Conservation (phyloP, 768 basidiomycete species). For the Rhodotorula toruloides region DNA sequence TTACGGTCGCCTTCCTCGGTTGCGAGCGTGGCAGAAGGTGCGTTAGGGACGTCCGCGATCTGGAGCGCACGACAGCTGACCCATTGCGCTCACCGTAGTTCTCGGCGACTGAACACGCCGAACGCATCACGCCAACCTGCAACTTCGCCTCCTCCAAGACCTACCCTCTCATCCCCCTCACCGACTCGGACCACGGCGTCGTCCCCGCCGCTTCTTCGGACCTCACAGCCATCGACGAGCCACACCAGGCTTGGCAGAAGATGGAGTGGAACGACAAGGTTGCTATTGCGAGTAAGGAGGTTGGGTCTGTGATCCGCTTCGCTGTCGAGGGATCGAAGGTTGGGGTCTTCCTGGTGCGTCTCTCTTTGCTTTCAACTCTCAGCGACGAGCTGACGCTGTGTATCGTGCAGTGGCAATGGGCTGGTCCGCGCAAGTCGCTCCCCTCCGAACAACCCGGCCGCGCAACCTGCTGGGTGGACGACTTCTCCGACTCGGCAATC, state of each 20-base stretch:
- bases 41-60: not conserved
- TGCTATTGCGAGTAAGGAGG: not conserved
- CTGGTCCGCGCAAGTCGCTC: too few species aligned
- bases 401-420: slow-evolving; percentile 2
- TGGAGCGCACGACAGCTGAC: not conserved
- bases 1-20: not conserved
- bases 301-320: not conserved
- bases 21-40: slow-evolving; percentile 7
- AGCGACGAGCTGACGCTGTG: not conserved
- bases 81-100: not conserved
- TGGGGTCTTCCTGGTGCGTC: slow-evolving; percentile 8
- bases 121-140: slow-evolving; percentile 2
- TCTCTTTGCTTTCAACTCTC: too few species aligned
- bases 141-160: not conserved
- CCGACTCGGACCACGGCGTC: not conserved
- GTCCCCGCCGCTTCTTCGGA: not conserved
- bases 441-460: not conserved
- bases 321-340: slow-evolving; percentile 1
- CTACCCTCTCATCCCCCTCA: slow-evolving; percentile 1
- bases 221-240: not conserved
- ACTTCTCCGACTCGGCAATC: not conserved
- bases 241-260: not conserved
- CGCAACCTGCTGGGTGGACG: slow-evolving; percentile 17
- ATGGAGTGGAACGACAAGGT: slow-evolving; percentile 27
- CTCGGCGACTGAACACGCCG: not conserved